These are phyloP conservation scores for Epicoccum nigrum DNA, from an alignment of 2,329 filamentous ascomycete species.

Conservation along the genomic window DNA sequence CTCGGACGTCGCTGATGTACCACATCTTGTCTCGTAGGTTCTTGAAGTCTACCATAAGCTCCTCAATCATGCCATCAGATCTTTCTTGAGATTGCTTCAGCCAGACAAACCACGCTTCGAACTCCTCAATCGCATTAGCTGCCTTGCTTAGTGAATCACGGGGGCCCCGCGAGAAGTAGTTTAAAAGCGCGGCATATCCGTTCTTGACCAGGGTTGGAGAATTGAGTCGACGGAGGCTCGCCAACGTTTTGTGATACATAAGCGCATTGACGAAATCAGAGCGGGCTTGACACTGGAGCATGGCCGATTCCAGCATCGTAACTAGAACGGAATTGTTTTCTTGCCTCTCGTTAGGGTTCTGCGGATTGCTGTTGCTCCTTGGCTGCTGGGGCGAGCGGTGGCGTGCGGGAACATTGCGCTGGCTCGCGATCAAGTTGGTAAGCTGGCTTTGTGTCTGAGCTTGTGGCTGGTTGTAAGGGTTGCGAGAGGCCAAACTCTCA, in stretches of 20 bases:
- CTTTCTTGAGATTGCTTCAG: constrained; percentile 82
- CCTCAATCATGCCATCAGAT: constrained; percentile 74
- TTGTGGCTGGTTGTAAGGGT: constrained; percentile 49
- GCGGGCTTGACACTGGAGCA: constrained; percentile 75
- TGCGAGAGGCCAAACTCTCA: constrained; percentile 57
- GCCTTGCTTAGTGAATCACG: constrained; percentile 72
- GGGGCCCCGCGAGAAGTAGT: constrained; percentile 75
- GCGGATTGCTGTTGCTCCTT: constrained; percentile 51
- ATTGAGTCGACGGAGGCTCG: constrained; percentile 70
- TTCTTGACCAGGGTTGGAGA: constrained; percentile 67
- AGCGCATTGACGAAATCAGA: constrained; percentile 85
- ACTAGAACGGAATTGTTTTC: constrained; percentile 62
- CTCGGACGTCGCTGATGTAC: constrained; percentile 93
- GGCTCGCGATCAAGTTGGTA: constrained; percentile 47
- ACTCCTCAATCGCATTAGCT: constrained; percentile 75
- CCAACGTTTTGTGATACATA: constrained; percentile 81
- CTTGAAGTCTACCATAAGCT: constrained; percentile 74
- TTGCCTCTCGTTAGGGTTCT: constrained; percentile 34
- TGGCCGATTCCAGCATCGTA: constrained; percentile 77
- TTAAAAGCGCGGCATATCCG: constrained; percentile 72
- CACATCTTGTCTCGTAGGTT: constrained; percentile 95
- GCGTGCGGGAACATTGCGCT: constrained; percentile 42
- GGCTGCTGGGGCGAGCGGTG: constrained; percentile 47
- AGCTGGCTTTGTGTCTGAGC: constrained; percentile 44
- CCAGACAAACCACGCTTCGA: constrained; percentile 82